Conservation (phyloP, 202 grass and related monocot genomes). For the Musa balbisiana region DNA sequence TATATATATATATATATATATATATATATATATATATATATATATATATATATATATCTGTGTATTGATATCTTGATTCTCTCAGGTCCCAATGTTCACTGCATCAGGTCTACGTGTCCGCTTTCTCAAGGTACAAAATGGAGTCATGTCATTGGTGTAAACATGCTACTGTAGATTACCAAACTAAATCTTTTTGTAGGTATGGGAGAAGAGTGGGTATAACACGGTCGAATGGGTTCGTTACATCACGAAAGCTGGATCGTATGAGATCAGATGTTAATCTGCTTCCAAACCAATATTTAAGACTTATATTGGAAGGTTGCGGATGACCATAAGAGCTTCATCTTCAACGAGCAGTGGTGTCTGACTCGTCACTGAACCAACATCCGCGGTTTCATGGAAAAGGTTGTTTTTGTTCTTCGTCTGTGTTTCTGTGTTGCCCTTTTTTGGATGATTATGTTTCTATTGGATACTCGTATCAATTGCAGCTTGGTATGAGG, state of each 20-base stretch:
- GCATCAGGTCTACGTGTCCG: constrained; percentile 95
- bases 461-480: too few relatives aligned
- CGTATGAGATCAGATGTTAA: constrained; percentile 93
- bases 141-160: neutral
- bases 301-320: neutral
- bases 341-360: too few relatives aligned
- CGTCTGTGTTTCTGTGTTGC: too few relatives aligned
- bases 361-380: too few relatives aligned
- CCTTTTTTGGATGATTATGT: too few relatives aligned
- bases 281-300: neutral
- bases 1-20: neutral
- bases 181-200: constrained; percentile 36
- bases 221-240: constrained; percentile 99
- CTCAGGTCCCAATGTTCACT: constrained; percentile 98
- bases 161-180: neutral
- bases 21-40: too few relatives aligned
- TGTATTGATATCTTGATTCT: constrained; percentile 7
- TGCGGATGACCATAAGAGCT: too few relatives aligned
- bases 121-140: constrained; percentile 73
- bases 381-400: too few relatives aligned
- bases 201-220: constrained; percentile 99
- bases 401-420: too few relatives aligned
- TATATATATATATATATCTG: neutral
- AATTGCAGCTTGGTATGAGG: too few relatives aligned
- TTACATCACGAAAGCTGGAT: constrained; percentile 94